Base-by-base conservation (phyloP, 768 basidiomycete genomes). In the Cytidiella melzeri region DNA sequence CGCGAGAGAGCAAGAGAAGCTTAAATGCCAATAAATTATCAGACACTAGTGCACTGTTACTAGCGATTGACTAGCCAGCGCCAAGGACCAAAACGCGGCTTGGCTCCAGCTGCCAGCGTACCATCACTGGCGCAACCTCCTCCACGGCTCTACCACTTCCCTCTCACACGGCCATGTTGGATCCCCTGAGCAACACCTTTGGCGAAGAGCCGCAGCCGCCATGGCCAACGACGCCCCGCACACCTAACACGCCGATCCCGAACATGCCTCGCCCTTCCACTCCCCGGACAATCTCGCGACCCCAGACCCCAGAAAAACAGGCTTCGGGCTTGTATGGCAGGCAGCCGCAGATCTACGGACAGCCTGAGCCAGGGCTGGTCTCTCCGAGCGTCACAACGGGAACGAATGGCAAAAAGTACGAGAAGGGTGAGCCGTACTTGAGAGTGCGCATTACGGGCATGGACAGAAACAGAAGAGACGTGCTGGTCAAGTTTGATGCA, bases 391-490 rank as follows among this genome's bases (percentile, higher is more conserved):
- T 79, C 1, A 79, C 80, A 19, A 71, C 77, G 2, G 74, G 76
- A 23, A 73, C 83, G 0, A 90, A 88, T 62, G 90, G 90, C 4
- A 63, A 70, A 26, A 81, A 72, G 52, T 86, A 77, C 56, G 90
- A 92, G 71, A 86, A 78, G 68, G 71, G 67, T 24, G 89, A 87
- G 57, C 88, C 89, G 21, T 96, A 91, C 66, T 74, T 99, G 52
- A 76, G 91, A 61, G 89, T 95, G 41, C 76, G 92, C 61, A 87
- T 99, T 54, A 87, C 89, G 15, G 88, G 84, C 12, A 65, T 99
- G 61, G 96, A 99, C 68, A 79, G 96, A 68, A 97, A 98, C 72
- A 76, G 92, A 67, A 78, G 94, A 60, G 96, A 99, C 61, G 84
- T 96, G 54, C 79, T 97, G 62, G 76, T 99, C 63, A 84, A 91